Conservation (phyloP, 768 basidiomycete species). For the Boletus sensibilis region DNA sequence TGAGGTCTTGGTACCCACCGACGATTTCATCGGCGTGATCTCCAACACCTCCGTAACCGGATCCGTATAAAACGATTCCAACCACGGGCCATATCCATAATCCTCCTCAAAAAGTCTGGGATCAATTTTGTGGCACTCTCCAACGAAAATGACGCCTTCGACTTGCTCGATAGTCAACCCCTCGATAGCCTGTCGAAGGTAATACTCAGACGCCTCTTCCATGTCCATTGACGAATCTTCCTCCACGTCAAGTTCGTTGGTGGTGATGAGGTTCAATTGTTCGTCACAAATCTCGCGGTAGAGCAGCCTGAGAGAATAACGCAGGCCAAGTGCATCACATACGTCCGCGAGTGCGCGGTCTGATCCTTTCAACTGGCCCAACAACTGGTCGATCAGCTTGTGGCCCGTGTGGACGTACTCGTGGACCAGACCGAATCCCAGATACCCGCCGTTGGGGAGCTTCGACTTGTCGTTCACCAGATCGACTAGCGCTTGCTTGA, state of each 20-base stretch:
- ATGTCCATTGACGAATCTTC: not conserved
- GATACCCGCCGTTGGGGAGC: slow-evolving; percentile 8
- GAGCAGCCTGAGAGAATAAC: not conserved
- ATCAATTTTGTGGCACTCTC: not conserved
- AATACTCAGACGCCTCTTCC: accelerated
- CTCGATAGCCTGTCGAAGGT: not conserved
- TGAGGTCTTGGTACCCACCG: not conserved
- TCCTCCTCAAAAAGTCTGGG: no score
- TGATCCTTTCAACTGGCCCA: slow-evolving; percentile 15
- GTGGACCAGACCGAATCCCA: slow-evolving; percentile 13
- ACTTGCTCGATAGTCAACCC: slow-evolving; percentile 1
- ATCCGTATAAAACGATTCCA: not conserved
- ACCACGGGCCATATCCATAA: not conserved
- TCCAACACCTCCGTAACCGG: slow-evolving; percentile 10
- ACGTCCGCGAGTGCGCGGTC: slow-evolving; percentile 8
- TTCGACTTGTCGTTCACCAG: slow-evolving; percentile 6
- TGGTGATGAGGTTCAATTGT: not conserved
- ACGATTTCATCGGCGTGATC: slow-evolving; percentile 11
- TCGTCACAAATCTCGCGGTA: not conserved
- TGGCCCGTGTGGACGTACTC: slow-evolving; percentile 1
- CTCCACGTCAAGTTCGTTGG: not conserved
- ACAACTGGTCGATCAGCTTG: not conserved
- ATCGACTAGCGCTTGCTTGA: not conserved
- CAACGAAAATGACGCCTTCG: slow-evolving; percentile 3
- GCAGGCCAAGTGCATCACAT: slow-evolving; percentile 6